Conservation (phyloP, 352 stramenopile genomes). For the Aphanomyces astaci region DNA sequence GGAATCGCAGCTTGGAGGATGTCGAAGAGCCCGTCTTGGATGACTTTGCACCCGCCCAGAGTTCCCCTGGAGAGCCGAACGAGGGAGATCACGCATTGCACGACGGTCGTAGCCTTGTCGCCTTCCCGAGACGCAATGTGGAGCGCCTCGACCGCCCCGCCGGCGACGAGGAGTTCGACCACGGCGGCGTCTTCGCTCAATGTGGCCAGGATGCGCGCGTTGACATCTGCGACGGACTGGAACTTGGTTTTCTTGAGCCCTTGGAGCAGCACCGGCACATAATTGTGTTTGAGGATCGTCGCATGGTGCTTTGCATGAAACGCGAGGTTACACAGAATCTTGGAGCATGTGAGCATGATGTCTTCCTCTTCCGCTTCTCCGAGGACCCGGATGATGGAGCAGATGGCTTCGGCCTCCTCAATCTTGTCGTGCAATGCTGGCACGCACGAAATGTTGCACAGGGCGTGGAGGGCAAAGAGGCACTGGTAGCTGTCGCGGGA, state of each 20-base stretch:
- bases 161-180: conserved; percentile 39
- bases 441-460: conserved; percentile 69
- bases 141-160: conserved; percentile 51
- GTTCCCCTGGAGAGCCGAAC: conserved; percentile 57
- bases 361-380: conserved; percentile 36
- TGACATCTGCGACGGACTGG: conserved; percentile 42
- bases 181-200: conserved; percentile 55
- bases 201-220: conserved; percentile 53
- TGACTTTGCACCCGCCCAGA: conserved; percentile 33
- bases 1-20: conserved; percentile 38
- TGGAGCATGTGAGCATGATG: conserved; percentile 49
- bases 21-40: conserved; percentile 51
- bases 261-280: conserved; percentile 41
- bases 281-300: conserved; percentile 44
- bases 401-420: conserved; percentile 43
- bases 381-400: conserved; percentile 48
- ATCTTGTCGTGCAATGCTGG: conserved; percentile 60
- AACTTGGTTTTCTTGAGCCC: conserved; percentile 33
- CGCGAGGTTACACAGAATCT: conserved; percentile 65
- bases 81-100: conserved; percentile 53
- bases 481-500: conserved; percentile 51
- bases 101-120: conserved; percentile 26
- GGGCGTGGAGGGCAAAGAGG: conserved; percentile 59
- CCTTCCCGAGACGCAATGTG: conserved; percentile 36
- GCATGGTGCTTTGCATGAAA: conserved; percentile 51